Base-by-base conservation (phyloP, 2,329 filamentous ascomycete species). In the Blastomyces parvus region DNA sequence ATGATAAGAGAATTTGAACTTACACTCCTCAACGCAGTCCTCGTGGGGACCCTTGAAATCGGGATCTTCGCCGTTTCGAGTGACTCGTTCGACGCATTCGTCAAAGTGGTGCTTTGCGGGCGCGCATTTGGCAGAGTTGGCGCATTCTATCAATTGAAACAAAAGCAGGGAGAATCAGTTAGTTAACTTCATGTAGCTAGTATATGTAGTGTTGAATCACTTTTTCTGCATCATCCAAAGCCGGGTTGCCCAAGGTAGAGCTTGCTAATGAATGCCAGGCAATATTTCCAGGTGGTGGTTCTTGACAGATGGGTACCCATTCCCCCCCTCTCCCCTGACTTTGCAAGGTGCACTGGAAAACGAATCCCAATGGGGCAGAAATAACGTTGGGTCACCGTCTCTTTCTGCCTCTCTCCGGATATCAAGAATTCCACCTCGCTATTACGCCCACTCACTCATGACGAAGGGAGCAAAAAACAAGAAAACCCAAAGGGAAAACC, bases 11-110 rank as follows among this genome's bases (percentile, higher is more conserved):
- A 30, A 55, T 33, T 42, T 53, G 2, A 59, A 86, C 92, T 80
- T 88, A 97, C 94, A 99, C 84, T 99, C 94, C 84, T 99, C 94
- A 70, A 97, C 91, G 74, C 94, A 99, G 82, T 97, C 92, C 85
- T 99, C 94, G 73, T 89, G 86, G 72, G 87, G 81, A 63, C 82
- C 87, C 79, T 87, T 86, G 79, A 84, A 83, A 71, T 88, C 86
- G 68, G 88, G 84, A 70, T 88, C 85, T 73, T 91, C 86, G 71
- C 82, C 76, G 74, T 83, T 78, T 72, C 69, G 79, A 66, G 87
- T 90, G 71, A 99, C 94, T 73, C 94, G 91, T 85, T 96, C 92
- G 71, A 93, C 91, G 78, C 94, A 99, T 81, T 97, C 91, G 70
- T 97, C 93, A 78, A 89, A 97, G 85, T 99, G 94, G 84, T 97